Conservation (phyloP, 2,329 filamentous ascomycete species). For the Fusarium avenaceum region DNA sequence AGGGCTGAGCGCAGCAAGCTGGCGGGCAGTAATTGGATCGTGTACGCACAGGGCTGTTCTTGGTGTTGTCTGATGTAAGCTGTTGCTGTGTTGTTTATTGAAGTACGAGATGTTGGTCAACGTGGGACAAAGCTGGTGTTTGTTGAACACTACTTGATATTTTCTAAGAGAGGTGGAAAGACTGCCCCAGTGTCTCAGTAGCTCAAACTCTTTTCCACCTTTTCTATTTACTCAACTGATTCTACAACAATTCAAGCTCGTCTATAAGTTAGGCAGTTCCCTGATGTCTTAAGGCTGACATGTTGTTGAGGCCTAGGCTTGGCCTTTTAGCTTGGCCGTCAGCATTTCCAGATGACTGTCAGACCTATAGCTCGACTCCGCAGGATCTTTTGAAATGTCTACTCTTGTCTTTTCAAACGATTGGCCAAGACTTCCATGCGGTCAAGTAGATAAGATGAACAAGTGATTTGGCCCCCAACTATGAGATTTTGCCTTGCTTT, state of each 20-base stretch:
- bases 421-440: background rate
- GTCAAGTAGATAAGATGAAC: background rate
- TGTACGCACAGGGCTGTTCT: background rate
- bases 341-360: slow-evolving; percentile 11
- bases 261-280: background rate
- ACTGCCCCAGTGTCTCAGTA: too few species aligned
- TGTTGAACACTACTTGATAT: background rate
- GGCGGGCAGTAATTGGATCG: slow-evolving; percentile 23
- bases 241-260: background rate
- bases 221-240: too few species aligned
- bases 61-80: background rate
- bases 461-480: background rate
- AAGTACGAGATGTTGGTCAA: background rate
- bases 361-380: background rate
- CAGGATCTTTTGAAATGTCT: background rate
- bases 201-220: too few species aligned
- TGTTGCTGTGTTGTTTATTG: background rate
- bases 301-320: background rate
- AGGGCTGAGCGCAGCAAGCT: slow-evolving; percentile 10
- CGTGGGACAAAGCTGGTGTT: background rate
- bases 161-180: background rate
- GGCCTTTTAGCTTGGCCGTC: slow-evolving; percentile 16
- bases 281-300: slow-evolving; percentile 16
- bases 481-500: background rate
- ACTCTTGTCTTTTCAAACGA: background rate